These are phyloP conservation scores for Phytophthora macrochlamydospora DNA, from an alignment of 352 stramenopile species.

Conservation along the genomic window DNA sequence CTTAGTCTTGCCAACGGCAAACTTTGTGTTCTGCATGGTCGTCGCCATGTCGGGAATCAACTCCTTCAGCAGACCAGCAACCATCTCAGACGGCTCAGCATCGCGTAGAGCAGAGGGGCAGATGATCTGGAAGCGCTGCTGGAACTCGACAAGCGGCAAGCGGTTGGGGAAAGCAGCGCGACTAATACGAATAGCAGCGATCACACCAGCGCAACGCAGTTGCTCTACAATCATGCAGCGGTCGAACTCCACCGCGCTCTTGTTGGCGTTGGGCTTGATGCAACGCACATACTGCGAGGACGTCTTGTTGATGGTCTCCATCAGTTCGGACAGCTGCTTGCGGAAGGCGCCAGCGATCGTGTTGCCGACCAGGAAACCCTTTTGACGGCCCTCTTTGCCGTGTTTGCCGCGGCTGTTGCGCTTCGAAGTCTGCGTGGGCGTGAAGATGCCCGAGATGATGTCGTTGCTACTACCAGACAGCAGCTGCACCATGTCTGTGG, in stretches of 20 bases:
- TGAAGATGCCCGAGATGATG: constrained; percentile 78
- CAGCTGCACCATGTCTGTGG: constrained; percentile 79
- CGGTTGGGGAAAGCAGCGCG: constrained; percentile 91
- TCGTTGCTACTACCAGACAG: constrained; percentile 62
- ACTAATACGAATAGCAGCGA: constrained; percentile 90
- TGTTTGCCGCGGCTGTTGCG: constrained; percentile 51
- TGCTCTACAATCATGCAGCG: constrained; percentile 89
- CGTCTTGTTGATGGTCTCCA: constrained; percentile 91
- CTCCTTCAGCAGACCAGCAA: constrained; percentile 76
- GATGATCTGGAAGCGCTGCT: constrained; percentile 86
- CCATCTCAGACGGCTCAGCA: constrained; percentile 62
- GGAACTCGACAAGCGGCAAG: constrained; percentile 87
- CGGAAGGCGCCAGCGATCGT: constrained; percentile 87
- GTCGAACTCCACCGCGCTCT: constrained; percentile 85
- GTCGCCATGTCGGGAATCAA: constrained; percentile 64
- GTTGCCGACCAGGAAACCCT: constrained; percentile 84
- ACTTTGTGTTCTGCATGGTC: constrained; percentile 79
- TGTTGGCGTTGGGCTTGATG: constrained; percentile 93
- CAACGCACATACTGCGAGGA: constrained; percentile 88
- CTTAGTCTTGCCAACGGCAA: constrained; percentile 80
- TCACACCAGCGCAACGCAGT: constrained; percentile 89
- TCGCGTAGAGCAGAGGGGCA: constrained; percentile 70
- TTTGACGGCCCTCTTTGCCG: constrained; percentile 55
- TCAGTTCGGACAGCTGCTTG: constrained; percentile 84
- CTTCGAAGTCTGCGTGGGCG: constrained; percentile 35